A percentile compares a stretch with the other conserved stretches of the same genome.
These are phyloP conservation scores for Ogataea thermomethanolica DNA, from an alignment of 805 yeast species.

Conservation along the genomic window DNA sequence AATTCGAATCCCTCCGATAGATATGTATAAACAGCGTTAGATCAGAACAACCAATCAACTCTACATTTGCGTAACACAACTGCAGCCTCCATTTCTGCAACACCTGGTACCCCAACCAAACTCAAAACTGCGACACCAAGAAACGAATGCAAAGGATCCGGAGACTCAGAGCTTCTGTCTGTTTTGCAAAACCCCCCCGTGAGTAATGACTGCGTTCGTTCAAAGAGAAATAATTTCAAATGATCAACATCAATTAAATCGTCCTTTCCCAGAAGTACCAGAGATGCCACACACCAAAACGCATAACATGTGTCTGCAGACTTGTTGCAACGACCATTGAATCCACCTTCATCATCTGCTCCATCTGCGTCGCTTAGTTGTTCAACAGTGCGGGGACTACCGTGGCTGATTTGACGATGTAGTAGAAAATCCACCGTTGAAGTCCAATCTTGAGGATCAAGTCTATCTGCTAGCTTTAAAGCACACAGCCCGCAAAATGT, in stretches of 20 bases:
- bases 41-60: background rate
- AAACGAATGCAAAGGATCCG: conserved; percentile 70
- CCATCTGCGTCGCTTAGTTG: conserved; percentile 33
- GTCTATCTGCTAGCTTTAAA: conserved; percentile 39
- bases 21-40: conserved; percentile 3
- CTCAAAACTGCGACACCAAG: conserved; percentile 56
- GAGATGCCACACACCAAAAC: conserved; percentile 73
- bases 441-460: conserved; percentile 30
- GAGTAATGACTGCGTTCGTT: conserved; percentile 54
- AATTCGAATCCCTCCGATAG: conserved; percentile 20
- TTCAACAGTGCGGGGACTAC: conserved; percentile 28
- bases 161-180: conserved; percentile 46
- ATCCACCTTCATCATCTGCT: conserved; percentile 62
- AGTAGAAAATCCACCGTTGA: conserved; percentile 56
- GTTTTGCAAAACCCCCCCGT: conserved; percentile 79
- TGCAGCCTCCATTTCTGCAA: conserved; percentile 17
- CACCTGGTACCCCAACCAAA: conserved; percentile 26
- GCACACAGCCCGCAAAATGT: conserved; percentile 80
- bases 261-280: conserved; percentile 38
- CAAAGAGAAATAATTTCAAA: conserved; percentile 44
- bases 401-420: conserved; percentile 55
- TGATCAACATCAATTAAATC: conserved; percentile 35
- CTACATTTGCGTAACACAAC: conserved; percentile 21
- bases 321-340: conserved; percentile 85
- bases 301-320: conserved; percentile 83